Base-by-base conservation (phyloP, 2,329 filamentous ascomycete genomes). In the Fusarium sp. region DNA sequence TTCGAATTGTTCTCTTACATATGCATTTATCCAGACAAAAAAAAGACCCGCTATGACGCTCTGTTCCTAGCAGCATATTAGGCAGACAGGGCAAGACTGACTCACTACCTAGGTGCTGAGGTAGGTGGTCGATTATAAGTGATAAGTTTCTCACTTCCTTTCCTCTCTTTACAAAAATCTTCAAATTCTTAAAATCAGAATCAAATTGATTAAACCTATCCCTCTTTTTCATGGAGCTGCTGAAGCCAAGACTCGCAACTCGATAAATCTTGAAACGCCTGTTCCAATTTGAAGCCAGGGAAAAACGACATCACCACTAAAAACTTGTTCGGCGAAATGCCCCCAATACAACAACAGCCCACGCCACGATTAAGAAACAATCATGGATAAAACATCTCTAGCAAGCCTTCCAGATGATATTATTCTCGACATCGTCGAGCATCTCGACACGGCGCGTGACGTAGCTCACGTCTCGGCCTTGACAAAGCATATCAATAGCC, bases 371-470 rank as follows among this genome's bases (percentile, higher is more conserved):
- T 35, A 55, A 61, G 49, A 58, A 54, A 35, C 37, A 50, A 71
- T 33, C 32, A 77, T 76, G 69, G 65, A 71, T 49, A 58, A 63
- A 15, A 58, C 74, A 41, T 79, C 70, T 46, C 77, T 86, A 60
- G 77, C 78, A 56, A 75, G 75, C 32, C 79, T 87, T 7, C 84
- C 85, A 7, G 79, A 83, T 68, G 85, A 87, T 60, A 75, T 87
- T 54, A 65, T 87, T 19, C 80, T 85, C 62, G 79, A 85, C 61
- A 75, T 87, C 13, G 66, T 86, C 49, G 76, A 79, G 30, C 75
- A 83, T 63, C 72, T 87, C 45, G 79, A 84, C 62, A 84, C 82
- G 11, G 83, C 85, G 44, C 77, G 79, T 43, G 84, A 86, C 62
- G 65, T 86, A 9, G 79, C 83, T 17, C 74, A 76, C 59, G 76